Conservation (phyloP, 345 rosid species). For the Lumnitzera racemosa region DNA sequence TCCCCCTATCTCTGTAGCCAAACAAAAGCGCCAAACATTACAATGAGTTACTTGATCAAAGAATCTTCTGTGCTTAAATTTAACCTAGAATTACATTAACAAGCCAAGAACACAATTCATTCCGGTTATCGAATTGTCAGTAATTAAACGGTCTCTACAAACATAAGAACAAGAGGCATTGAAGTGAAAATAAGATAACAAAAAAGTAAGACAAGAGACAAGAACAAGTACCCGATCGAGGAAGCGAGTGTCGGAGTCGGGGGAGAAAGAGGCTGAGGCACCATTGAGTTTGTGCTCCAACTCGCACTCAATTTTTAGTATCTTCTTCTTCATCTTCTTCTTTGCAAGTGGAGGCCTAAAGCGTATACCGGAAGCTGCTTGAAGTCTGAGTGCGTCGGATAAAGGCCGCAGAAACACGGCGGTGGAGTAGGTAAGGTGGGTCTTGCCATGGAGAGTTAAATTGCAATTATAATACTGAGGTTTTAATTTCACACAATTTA, state of each 20-base stretch:
- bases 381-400: neutral
- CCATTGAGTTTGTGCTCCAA: slow-evolving; percentile 56
- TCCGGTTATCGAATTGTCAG: neutral
- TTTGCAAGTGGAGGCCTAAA: slow-evolving; percentile 18
- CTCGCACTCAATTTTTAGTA: slow-evolving; percentile 33
- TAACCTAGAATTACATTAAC: no score
- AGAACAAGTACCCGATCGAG: slow-evolving; percentile 51
- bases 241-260: slow-evolving; percentile 64
- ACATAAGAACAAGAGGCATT: neutral
- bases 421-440: no score
- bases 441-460: no score
- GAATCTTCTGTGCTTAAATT: no score
- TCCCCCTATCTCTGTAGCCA: no score
- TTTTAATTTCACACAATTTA: no score
- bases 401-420: neutral
- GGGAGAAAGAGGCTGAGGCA: slow-evolving; percentile 14
- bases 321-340: slow-evolving; percentile 7
- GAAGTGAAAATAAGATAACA: neutral
- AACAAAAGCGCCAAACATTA: no score
- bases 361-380: slow-evolving; percentile 16
- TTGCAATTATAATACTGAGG: no score
- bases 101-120: no score
- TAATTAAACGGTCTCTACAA: neutral
- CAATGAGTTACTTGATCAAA: no score
- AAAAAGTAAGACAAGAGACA: neutral